Percentiles rank a stretch among this genome's conserved stretches.
These are phyloP conservation scores for Pachysolen tannophilus DNA, from an alignment of 805 yeast genomes.

Conservation along the genomic window DNA sequence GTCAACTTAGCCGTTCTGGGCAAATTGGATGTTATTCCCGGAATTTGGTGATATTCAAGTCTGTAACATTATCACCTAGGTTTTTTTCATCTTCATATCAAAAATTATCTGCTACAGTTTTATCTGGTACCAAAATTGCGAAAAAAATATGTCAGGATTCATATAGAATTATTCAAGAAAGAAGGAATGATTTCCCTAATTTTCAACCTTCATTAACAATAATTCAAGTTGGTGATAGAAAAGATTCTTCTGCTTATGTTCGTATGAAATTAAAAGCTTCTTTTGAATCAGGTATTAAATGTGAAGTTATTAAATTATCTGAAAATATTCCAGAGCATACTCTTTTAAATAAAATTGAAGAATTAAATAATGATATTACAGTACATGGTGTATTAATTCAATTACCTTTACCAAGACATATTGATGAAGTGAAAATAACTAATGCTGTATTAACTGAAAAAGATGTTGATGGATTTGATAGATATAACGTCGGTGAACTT, in stretches of 20 bases:
- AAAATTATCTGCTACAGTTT: conserved; percentile 19
- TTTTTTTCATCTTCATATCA: conserved; percentile 12
- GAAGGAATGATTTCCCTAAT: conserved; percentile 32
- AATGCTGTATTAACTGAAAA: conserved; percentile 73
- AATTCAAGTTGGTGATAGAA: conserved; percentile 83
- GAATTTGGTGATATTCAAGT: too few relatives aligned
- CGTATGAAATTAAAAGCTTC: conserved; percentile 90
- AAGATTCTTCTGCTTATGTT: conserved; percentile 88
- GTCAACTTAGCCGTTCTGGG: too few relatives aligned
- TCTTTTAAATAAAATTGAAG: conserved; percentile 48
- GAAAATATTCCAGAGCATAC: conserved; percentile 54
- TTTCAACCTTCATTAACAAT: conserved; percentile 76
- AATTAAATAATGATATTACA: conserved; percentile 62
- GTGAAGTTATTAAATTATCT: conserved; percentile 56
- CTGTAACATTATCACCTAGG: too few relatives aligned
- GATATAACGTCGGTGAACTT: conserved; percentile 82
- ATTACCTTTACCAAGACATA: conserved; percentile 77
- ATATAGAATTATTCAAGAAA: conserved; percentile 28
- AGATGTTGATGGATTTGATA: conserved; percentile 95
- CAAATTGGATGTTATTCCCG: too few relatives aligned
- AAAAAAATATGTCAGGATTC: conserved; percentile 36
- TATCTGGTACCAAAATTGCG: conserved; percentile 43
- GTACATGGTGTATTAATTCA: conserved; percentile 88
- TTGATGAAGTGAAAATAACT: conserved; percentile 75
- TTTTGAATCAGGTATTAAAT: conserved; percentile 67